Percentiles rank a stretch among this genome's conserved stretches.
Evolutionary conservation across 2,329 filamentous ascomycete genomes (phyloP).

Genomic region (Teratosphaeriaceae sp.): DNA sequence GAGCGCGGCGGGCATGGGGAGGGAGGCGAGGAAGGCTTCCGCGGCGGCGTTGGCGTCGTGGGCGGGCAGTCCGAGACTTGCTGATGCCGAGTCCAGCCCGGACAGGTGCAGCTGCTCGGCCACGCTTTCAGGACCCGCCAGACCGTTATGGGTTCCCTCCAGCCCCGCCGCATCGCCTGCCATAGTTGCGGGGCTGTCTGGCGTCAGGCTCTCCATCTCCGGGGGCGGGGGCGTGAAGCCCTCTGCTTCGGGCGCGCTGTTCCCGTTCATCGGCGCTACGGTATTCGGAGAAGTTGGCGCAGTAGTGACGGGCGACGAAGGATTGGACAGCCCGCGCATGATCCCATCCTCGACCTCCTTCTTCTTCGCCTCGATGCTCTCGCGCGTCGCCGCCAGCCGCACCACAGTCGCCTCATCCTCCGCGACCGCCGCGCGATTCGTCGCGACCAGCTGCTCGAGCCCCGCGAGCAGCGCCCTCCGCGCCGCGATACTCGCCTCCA

Average conservation of each 20-base stretch:
- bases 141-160: too few species aligned
- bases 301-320: conserved; percentile 42
- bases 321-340: conserved; percentile 69
- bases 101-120: too few species aligned
- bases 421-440: conserved; percentile 62
- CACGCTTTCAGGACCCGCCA: conserved; percentile 4
- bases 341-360: conserved; percentile 86
- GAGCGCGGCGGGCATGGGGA: neutral
- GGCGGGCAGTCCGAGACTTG: too few species aligned
- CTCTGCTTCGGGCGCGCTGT: conserved; percentile 29
- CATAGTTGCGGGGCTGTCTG: conserved; percentile 31
- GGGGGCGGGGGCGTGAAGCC: conserved; percentile 61
- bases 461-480: conserved; percentile 69
- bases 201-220: conserved; percentile 79
- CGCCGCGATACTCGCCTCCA: conserved; percentile 83
- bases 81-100: too few species aligned
- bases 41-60: too few species aligned
- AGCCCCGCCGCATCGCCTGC: conserved; percentile 5
- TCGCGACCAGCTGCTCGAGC: conserved; percentile 73
- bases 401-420: conserved; percentile 62
- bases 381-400: conserved; percentile 60
- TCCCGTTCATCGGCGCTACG: conserved; percentile 1
- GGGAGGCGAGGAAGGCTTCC: neutral
- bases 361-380: conserved; percentile 72
- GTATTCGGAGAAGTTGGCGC: conserved; percentile 26